Conservation (phyloP, 169 alveolate species). For the Plasmodium gallinaceum region DNA sequence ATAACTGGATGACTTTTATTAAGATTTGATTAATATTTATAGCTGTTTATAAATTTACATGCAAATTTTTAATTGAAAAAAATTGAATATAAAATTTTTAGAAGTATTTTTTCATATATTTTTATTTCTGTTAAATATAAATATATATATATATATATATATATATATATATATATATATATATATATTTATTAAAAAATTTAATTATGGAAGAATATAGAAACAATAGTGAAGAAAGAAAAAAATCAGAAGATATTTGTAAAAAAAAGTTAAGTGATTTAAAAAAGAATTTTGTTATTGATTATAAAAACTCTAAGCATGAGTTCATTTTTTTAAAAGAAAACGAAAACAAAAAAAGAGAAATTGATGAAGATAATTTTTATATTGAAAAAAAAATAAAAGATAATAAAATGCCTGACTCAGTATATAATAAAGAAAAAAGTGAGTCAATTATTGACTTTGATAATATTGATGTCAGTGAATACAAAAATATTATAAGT, state of each 20-base stretch:
- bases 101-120: slow-evolving; percentile 30
- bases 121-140: slow-evolving; percentile 1
- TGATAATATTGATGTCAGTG: slow-evolving; percentile 58
- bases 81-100: slow-evolving; percentile 5
- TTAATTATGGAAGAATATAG: neutral
- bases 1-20: no score
- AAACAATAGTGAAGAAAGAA: neutral
- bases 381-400: neutral
- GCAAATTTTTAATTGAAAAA: slow-evolving; percentile 21
- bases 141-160: neutral
- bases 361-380: neutral
- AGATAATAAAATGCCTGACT: slow-evolving; percentile 15
- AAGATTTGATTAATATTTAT: neutral
- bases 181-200: neutral
- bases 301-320: slow-evolving; percentile 1
- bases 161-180: neutral
- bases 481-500: slow-evolving; percentile 58
- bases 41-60: neutral
- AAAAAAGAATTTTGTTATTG: neutral
- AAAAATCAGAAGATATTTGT: neutral
- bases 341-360: neutral
- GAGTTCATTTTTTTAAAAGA: neutral
- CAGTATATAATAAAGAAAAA: slow-evolving; percentile 25
- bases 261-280: neutral
- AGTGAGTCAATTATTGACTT: slow-evolving; percentile 8